Base-by-base conservation (phyloP, 805 yeast species). In the Myxozyma vanderwaltii region DNA sequence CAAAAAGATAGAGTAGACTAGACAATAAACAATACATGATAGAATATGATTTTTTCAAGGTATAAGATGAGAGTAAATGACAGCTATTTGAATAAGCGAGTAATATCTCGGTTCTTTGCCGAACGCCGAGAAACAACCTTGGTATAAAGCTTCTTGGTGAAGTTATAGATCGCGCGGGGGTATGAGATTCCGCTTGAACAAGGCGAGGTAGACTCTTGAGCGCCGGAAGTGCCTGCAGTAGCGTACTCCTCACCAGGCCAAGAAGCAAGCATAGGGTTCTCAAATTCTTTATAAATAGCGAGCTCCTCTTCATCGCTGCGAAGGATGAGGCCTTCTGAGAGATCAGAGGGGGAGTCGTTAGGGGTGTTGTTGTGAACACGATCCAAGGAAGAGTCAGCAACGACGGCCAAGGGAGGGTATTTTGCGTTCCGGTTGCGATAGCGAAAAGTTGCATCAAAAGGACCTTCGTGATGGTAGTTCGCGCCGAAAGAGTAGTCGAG, bases 211-310 rank as follows among this genome's bases (percentile, higher is more conserved):
- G 33, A 6, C 10, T 6, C 6, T 10, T 29, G 33, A 29, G 33
- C 33, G 13, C 12, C 12, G 7, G 6, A 24, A 8, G 43, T 24
- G 29, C 55, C 55, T 4, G 55, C 55, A 13, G 49, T 8, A 2
- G 55, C 48, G 31, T 31, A 51, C 15, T 51, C 55, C 26, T 51
- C 48, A 4, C 55, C 55, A 13, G 55, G 55, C 55, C 55, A 51
- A 46, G 17, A 44, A 13, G 49, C 55, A 6, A 51, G 21, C 10
- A 41, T 15, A 19, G 47, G 55, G 23, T 44, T 39, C 49, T 51
- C 49, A 23, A 43, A 44, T 23, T 41, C 21, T 23, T 43, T 21
- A 36, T 29, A n/a, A 6, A 21, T 40, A 6, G 39, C 24, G 31
- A 31, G n/a, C 29, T 51, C 48, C n/a, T n/a, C 55, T 29, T 45